Evolutionary conservation across 2,329 filamentous ascomycete genomes (phyloP), one percentile per base, ranked within the genome.

Genomic region (Pseudogymnoascus sp.): DNA sequence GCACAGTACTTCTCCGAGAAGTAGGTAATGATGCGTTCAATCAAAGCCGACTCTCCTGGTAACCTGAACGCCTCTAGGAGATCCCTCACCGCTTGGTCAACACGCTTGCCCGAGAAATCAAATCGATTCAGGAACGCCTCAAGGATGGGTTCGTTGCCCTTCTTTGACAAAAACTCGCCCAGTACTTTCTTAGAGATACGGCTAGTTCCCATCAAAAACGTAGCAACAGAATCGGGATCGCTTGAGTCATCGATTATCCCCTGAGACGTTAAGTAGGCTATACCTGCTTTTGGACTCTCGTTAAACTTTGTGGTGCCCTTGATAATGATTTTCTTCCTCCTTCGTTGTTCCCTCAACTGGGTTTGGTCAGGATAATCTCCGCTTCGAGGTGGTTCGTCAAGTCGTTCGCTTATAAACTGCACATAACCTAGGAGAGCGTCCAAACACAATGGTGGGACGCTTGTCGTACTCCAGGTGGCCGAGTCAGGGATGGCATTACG

Each of bases 381-480:
- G 10, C 76, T 78, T 1, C 77, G 73, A 0, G 90, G 85, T 25
- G 84, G 78, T 62, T 94, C 84, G 60, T 95, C 84, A 16, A 97
- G 77, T 63, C 94, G 84, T 73, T 96, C 92, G 0, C 91, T 89
- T 67, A 99, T 88, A 67, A 91, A 96, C 71, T 97, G 92, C 35
- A 99, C 85, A 70, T 92, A 97, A 14, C 91, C 88, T 23, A 99
- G 80, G 10, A 99, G 79, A 8, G 94, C 92, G 76, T 99, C 94
- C 21, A 99, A 80, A 70, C 94, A 99, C 2, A 99, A 79, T 0
- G 94, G 94, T 14, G 94, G 94, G 1, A 99, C 95, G 72, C 96
- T 99, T 4, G 93, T 97, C 10, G 94, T 99, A 74, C 95, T 99
- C 94, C 94, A 99, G 5, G 92, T 97, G 5, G 93, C 94, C 7